Evolutionary conservation across 768 basidiomycete genomes (phyloP).

Genomic region (Boletellus sp.): DNA sequence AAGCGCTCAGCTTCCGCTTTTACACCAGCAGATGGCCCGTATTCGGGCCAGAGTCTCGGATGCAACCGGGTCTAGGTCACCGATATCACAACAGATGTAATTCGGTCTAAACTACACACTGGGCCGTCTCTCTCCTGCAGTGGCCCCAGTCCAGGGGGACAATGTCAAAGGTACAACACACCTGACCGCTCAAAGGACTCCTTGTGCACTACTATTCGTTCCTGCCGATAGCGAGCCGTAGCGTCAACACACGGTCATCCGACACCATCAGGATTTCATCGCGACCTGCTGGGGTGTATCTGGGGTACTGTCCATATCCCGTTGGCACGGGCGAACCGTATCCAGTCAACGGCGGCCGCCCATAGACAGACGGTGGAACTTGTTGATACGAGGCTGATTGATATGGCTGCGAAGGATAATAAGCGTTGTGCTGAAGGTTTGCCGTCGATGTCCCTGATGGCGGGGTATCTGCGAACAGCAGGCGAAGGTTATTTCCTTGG

Average conservation of each 20-base stretch:
- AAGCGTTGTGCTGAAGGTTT: constrained; percentile 35
- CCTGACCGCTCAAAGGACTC: not conserved
- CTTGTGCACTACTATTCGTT: constrained; percentile 7
- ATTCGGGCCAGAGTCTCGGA: too few relatives aligned
- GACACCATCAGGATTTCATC: constrained; percentile 90
- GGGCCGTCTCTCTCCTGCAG: not conserved
- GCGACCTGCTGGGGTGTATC: constrained; percentile 51
- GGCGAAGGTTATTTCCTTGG: constrained; percentile 83
- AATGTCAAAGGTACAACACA: constrained; percentile 11
- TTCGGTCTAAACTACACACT: constrained; percentile 25
- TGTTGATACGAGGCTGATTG: constrained; percentile 32
- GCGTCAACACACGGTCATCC: constrained; percentile 77
- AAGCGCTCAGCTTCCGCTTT: too few relatives aligned
- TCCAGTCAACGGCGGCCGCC: constrained; percentile 24
- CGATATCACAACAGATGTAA: constrained; percentile 29
- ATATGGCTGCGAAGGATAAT: constrained; percentile 30
- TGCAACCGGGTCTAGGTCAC: too few relatives aligned
- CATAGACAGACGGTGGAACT: constrained; percentile 23
- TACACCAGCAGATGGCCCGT: too few relatives aligned
- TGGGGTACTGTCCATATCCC: constrained; percentile 41
- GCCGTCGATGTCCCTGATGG: constrained; percentile 72
- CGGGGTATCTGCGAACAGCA: constrained; percentile 92
- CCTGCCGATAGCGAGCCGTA: constrained; percentile 46
- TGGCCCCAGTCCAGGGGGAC: constrained; percentile 14
- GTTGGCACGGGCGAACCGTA: constrained; percentile 22